Evolutionary conservation across 1,284 basidiomycete species (phyloP), one percentile per base, ranked within the genome.

Genomic region (Trichosporon asahii): DNA sequence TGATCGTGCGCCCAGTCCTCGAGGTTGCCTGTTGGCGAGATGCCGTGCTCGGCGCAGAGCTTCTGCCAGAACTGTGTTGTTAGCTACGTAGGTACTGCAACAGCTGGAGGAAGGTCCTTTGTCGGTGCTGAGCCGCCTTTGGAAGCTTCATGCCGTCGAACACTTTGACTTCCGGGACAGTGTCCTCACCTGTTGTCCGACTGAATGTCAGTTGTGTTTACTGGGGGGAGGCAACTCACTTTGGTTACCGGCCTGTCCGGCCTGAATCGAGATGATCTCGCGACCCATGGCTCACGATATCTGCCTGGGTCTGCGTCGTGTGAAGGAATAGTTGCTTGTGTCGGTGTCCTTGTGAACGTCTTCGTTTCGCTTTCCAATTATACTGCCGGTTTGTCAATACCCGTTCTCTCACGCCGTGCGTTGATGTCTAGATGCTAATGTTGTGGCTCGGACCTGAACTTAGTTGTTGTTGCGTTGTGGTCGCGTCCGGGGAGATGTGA

Each of bases 241-340:
- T 87, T 96, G 94, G 83, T 98, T 98, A 76, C 95, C 94, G 73
- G 94, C 96, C 89, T 98, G 95, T 76, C 95, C 95, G 15, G 95
- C 89, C 82, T 85, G 84, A 25, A 85, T 73, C 12, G 84, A 84
- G 72, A 85, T 84, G 76, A 85, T 83, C 75, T 85, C 84, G 66
- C 83, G 75, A 27, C 83, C 83, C 84, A 85, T 85, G 44, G 21
- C 23, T 57, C 25, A 27, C 40, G 15, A 18, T 44, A 12, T 55
- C 25, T 21, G 53, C 14, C 27, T 29, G 53, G 25, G 25, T 27
- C 25, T 55, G 15, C 18, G 27, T 31, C 15, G 57, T 11, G 14
- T 9, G 53, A 15, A 12, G 4, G 11, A 8, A 6, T 61, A 7
- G 3, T 7, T 2, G 14, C 5, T 33, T 23, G 11, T 31, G 15